These are phyloP conservation scores for Ampelomyces quisqualis DNA, from an alignment of 2,329 filamentous ascomycete genomes.

Conservation along the genomic window DNA sequence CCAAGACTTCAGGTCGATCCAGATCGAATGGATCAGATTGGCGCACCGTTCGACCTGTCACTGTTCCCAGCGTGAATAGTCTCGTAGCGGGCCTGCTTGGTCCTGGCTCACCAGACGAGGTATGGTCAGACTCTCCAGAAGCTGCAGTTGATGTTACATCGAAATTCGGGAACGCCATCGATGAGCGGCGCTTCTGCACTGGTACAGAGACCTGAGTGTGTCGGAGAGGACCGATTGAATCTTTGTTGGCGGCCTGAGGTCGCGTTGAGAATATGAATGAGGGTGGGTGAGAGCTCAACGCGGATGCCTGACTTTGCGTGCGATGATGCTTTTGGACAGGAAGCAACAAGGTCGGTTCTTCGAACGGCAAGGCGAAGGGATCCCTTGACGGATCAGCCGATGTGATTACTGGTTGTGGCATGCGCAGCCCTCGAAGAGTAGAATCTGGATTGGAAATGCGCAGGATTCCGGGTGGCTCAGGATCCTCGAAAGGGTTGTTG, in stretches of 20 bases:
- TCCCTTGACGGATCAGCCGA: slow-evolving; percentile 24
- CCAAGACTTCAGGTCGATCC: slow-evolving; percentile 43
- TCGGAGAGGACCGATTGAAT: slow-evolving; percentile 22
- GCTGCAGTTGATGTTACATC: slow-evolving; percentile 25
- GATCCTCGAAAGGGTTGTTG: slow-evolving; percentile 33
- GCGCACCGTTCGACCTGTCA: slow-evolving; percentile 30
- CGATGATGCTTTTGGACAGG: slow-evolving; percentile 26
- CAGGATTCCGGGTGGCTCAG: slow-evolving; percentile 22
- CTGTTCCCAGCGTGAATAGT: slow-evolving; percentile 21
- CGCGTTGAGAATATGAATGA: slow-evolving; percentile 28
- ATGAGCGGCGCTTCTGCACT: slow-evolving; percentile 24
- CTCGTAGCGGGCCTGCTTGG: slow-evolving; percentile 36
- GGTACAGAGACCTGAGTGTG: slow-evolving; percentile 27
- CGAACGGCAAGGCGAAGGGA: slow-evolving; percentile 35
- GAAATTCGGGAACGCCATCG: slow-evolving; percentile 28
- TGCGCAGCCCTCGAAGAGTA: slow-evolving; percentile 16
- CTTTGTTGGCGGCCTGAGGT: slow-evolving; percentile 34
- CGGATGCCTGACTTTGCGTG: slow-evolving; percentile 32
- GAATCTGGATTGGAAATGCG: slow-evolving; percentile 31
- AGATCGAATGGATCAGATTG: slow-evolving; percentile 47
- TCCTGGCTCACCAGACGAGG: slow-evolving; percentile 39
- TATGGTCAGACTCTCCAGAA: slow-evolving; percentile 30
- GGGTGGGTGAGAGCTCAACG: slow-evolving; percentile 33
- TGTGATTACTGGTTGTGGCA: slow-evolving; percentile 32
- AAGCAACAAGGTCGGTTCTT: slow-evolving; percentile 23